Evolutionary conservation across 352 stramenopile species (phyloP).

Genomic region (Phytophthora sp.): DNA sequence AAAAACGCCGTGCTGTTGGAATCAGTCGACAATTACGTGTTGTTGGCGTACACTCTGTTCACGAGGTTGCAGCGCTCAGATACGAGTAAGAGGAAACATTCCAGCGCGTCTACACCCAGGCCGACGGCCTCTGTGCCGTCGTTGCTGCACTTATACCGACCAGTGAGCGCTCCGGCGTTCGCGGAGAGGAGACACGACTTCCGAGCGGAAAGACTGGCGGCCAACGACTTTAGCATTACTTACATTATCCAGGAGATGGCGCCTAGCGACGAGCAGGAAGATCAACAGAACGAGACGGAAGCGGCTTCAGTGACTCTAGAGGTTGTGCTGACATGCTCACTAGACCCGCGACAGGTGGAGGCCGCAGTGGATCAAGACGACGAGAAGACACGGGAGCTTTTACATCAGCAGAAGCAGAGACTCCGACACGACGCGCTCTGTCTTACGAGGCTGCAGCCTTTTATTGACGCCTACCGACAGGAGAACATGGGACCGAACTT

Average conservation of each 20-base stretch:
- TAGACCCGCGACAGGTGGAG: slow-evolving; percentile 27
- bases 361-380: slow-evolving; percentile 18
- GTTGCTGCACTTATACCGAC: slow-evolving; percentile 68
- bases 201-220: slow-evolving; percentile 39
- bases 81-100: slow-evolving; percentile 40
- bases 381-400: slow-evolving; percentile 32
- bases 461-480: slow-evolving; percentile 52
- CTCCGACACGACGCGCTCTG: slow-evolving; percentile 61
- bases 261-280: neutral
- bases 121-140: slow-evolving; percentile 52
- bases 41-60: slow-evolving; percentile 68
- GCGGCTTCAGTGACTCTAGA: slow-evolving; percentile 60
- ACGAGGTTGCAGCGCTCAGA: slow-evolving; percentile 66
- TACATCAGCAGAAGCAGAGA: slow-evolving; percentile 47
- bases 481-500: slow-evolving; percentile 29
- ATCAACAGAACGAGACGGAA: slow-evolving; percentile 11
- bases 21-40: slow-evolving; percentile 54
- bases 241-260: slow-evolving; percentile 72
- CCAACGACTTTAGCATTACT: slow-evolving; percentile 63
- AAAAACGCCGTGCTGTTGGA: slow-evolving; percentile 10
- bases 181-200: slow-evolving; percentile 48
- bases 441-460: slow-evolving; percentile 62
- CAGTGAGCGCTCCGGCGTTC: slow-evolving; percentile 46
- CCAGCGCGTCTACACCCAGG: slow-evolving; percentile 1
- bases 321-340: slow-evolving; percentile 58